Conservation (phyloP, 2,329 filamentous ascomycete species). For the Curvularia sp. region DNA sequence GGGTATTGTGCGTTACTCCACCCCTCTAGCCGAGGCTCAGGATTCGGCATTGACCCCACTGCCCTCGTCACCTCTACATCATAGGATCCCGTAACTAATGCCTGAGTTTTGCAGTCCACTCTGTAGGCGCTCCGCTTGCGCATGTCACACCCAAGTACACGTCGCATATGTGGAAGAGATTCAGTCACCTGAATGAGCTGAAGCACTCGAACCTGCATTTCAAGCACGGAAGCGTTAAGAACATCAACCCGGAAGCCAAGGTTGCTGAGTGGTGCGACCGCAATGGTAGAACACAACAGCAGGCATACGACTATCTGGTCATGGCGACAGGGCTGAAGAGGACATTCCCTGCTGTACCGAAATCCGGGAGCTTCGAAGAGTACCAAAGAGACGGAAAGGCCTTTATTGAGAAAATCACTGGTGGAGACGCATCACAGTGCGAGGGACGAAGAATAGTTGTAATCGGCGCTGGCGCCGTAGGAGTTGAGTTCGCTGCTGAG, state of each 20-base stretch:
- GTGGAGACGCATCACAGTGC: conserved; percentile 34
- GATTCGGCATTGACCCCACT: conserved; percentile 11
- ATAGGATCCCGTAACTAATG: conserved; percentile 26
- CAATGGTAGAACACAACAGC: conserved; percentile 53
- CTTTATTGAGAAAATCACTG: conserved; percentile 61
- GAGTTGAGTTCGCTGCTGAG: conserved; percentile 82
- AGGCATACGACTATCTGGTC: conserved; percentile 76
- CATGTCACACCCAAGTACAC: conserved; percentile 70
- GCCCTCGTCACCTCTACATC: conserved; percentile 14
- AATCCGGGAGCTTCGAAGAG: conserved; percentile 65
- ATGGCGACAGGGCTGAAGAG: conserved; percentile 73
- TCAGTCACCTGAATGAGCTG: conserved; percentile 70
- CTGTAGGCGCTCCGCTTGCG: conserved; percentile 77
- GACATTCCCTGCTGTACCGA: conserved; percentile 75
- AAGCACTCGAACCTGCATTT: conserved; percentile 67
- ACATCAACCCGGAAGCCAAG: conserved; percentile 66
- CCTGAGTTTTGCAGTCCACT: conserved; percentile 63
- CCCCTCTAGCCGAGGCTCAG: conserved; percentile 28
- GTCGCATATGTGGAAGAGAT: conserved; percentile 73
- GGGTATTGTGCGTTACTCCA: conserved; percentile 71
- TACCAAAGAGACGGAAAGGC: conserved; percentile 68
- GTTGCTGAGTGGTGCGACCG: conserved; percentile 63
- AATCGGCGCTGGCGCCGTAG: conserved; percentile 80
- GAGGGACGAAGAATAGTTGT: conserved; percentile 65
- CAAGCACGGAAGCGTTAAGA: conserved; percentile 69